phyloP scores from a whole-genome alignment of 352 stramenopile species.

The Thalassiosira mediterranea region DNA sequence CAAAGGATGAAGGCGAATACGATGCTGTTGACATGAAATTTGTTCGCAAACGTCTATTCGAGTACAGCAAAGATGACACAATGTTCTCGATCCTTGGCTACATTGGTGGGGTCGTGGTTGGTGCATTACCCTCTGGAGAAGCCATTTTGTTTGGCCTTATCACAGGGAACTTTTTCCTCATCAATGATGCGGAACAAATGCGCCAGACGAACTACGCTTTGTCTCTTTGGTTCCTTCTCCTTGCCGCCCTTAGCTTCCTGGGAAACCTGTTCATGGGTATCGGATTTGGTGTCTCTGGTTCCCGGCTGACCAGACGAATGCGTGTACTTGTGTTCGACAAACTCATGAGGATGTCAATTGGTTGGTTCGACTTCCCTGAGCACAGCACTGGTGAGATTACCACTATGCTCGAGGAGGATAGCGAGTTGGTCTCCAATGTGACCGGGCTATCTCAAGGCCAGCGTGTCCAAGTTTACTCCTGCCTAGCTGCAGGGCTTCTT shows the following conservation, averaged over 20 bases:
- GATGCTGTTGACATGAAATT: constrained; percentile 11
- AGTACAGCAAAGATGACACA: constrained; percentile 45
- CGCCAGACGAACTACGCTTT: constrained; percentile 19
- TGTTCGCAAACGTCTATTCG: constrained; percentile 23
- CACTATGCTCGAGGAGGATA: constrained; percentile 34
- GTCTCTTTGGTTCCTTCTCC: constrained; percentile 45
- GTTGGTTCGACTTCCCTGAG: constrained; percentile 46
- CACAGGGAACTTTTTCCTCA: constrained; percentile 51
- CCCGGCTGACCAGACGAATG: constrained; percentile 22
- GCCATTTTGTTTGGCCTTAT: constrained; percentile 55
- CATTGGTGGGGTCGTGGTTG: constrained; percentile 38
- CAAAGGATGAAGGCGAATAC: not conserved
- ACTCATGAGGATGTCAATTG: constrained; percentile 36
- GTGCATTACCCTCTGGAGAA: constrained; percentile 36
- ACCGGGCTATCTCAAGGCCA: constrained; percentile 41
- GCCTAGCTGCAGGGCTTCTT: constrained; percentile 39
- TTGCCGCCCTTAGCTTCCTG: constrained; percentile 36
- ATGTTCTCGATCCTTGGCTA: constrained; percentile 38
- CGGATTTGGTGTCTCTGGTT: constrained; percentile 45
- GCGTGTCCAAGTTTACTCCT: constrained; percentile 37
- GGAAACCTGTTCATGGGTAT: constrained; percentile 51
- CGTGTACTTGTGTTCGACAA: constrained; percentile 45
- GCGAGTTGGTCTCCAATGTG: constrained; percentile 31
- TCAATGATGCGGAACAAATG: constrained; percentile 44
- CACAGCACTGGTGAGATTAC: constrained; percentile 41